Evolutionary conservation across 129 eudicot genomes (phyloP), one percentile per base, ranked within the genome.

Genomic region (Escallonia herrerae): DNA sequence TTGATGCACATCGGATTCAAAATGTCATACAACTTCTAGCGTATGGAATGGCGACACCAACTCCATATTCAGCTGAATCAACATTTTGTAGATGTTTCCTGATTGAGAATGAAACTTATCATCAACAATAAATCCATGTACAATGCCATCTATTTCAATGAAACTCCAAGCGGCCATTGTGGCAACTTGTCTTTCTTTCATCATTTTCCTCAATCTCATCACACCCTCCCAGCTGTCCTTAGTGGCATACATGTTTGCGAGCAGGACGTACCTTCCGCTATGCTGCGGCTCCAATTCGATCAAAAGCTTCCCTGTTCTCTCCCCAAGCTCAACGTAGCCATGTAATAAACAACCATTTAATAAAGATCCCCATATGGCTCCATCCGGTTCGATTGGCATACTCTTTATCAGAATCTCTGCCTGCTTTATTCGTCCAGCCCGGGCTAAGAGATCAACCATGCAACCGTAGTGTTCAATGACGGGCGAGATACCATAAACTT

Each of bases 81-180:
- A 22, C 33, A 22, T 22, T 22, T 22, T 22, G 33, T 22, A 22
- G 33, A 22, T 22, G 33, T 22, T 22, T 22, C 33, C 33, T 0
- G 33, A 22, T 22, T 22, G 33, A 22, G 33, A 22, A 56, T 67
- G 72, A 10, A 63, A 55, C 4, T 67, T 12, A 43, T 67, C 72
- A 56, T 63, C 63, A 42, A 58, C 72, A 43, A 55, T 22, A 56
- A 67, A 67, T 67, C 56, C 63, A 67, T 67, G 72, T 55, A 67
- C 72, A 22, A 37, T 2, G 7, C 72, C 72, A 22, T 13, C 37
- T 55, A 67, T 67, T 33, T 67, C 72, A n/a, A 56, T 38, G 56
- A 67, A 67, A 2, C 63, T 55, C 63, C 72, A 67, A 67, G 63
- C 72, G 11, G 33, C 33, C 33, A 22, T 22, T 22, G 33, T 22